Percentiles rank a stretch among this genome's conserved stretches.
Conservation (phyloP, 345 rosid genomes). For the Aquilaria sinensis region DNA sequence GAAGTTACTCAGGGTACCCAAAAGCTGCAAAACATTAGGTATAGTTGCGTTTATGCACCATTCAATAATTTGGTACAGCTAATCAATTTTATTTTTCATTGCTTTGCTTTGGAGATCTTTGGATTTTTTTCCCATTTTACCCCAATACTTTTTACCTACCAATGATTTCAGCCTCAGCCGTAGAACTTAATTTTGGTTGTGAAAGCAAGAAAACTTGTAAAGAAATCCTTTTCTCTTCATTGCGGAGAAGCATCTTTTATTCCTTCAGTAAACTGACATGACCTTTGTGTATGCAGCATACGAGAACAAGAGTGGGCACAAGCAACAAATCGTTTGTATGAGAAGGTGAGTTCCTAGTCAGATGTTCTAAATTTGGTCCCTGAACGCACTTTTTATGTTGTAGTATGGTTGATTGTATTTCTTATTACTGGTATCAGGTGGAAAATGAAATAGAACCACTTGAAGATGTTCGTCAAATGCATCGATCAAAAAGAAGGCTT, state of each 20-base stretch:
- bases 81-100: neutral
- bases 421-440: constrained; percentile 25
- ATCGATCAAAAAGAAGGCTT: constrained; percentile 62
- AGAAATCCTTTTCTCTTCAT: neutral
- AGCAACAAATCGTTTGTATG: constrained; percentile 47
- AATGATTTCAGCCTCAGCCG: neutral
- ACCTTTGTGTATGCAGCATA: constrained; percentile 32
- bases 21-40: constrained; percentile 51
- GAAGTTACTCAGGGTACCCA: constrained; percentile 34
- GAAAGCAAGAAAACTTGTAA: neutral
- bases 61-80: neutral
- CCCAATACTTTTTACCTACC: neutral
- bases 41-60: constrained; percentile 1
- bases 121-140: neutral
- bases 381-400: neutral
- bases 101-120: too few relatives aligned
- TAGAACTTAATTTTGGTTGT: neutral
- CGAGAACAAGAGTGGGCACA: constrained; percentile 59
- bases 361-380: constrained; percentile 1
- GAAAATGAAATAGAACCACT: constrained; percentile 35
- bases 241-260: neutral
- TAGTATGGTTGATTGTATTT: constrained; percentile 6
- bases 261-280: constrained; percentile 3
- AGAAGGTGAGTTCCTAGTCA: constrained; percentile 43
- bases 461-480: constrained; percentile 29